Evolutionary conservation across 345 rosid species (phyloP).

Genomic region (Aquilaria malaccensis): DNA sequence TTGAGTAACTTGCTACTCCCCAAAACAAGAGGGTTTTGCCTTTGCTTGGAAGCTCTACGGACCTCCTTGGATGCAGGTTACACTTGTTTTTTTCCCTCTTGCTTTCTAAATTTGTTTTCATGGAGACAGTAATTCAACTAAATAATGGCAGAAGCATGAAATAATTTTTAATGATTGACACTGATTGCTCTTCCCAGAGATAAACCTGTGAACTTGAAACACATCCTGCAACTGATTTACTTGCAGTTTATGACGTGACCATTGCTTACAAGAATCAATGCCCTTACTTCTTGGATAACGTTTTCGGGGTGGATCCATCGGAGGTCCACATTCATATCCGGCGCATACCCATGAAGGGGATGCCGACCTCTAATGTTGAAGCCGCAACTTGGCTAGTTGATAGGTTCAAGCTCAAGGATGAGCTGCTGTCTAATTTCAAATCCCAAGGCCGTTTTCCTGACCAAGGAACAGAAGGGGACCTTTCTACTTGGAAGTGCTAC

Average conservation of each 20-base stretch:
- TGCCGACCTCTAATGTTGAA: constrained; percentile 40
- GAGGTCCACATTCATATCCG: constrained; percentile 75
- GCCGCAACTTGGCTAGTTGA: constrained; percentile 55
- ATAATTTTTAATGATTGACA: not conserved
- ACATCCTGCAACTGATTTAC: not conserved
- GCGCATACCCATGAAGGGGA: constrained; percentile 36
- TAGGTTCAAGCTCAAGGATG: constrained; percentile 54
- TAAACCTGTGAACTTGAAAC: not conserved
- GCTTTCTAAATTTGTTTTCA: not conserved
- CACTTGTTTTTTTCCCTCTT: not conserved
- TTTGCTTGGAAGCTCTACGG: constrained; percentile 60
- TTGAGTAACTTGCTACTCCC: constrained; percentile 68
- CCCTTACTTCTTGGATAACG: constrained; percentile 75
- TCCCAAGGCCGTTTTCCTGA: constrained; percentile 50
- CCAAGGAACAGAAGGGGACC: constrained; percentile 35
- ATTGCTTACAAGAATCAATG: constrained; percentile 65
- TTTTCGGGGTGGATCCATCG: constrained; percentile 72
- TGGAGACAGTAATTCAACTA: not conserved
- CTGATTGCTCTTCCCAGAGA: not conserved
- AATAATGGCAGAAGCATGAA: not conserved
- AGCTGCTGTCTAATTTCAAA: constrained; percentile 50
- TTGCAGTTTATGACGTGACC: constrained; percentile 74
- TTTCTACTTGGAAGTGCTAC: constrained; percentile 42
- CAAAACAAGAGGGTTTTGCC: constrained; percentile 59
- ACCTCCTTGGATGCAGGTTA: constrained; percentile 69